These are phyloP conservation scores for Musa acuminata DNA, from an alignment of 176 grass and related monocot genomes.

Conservation along the genomic window DNA sequence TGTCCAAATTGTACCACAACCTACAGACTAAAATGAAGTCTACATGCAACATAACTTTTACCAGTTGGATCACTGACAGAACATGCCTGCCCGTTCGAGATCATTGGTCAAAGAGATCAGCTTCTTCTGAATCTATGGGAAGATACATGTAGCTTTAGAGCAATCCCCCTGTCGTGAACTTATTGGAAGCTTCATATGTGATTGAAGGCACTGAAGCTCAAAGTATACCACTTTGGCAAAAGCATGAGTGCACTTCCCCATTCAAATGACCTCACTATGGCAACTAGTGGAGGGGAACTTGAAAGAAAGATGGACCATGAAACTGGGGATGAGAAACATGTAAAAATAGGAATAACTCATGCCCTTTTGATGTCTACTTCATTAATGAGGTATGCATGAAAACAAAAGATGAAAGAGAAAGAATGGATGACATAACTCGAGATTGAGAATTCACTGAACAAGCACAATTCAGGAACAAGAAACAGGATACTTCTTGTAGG, in stretches of 20 bases:
- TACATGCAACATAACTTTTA: background rate
- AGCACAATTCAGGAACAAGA: background rate
- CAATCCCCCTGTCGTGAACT: background rate
- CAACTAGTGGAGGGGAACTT: background rate
- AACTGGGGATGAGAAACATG: background rate
- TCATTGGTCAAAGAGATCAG: background rate
- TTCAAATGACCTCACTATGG: background rate
- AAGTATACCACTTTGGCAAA: background rate
- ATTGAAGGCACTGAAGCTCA: background rate
- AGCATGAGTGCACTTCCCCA: background rate
- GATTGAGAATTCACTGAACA: background rate
- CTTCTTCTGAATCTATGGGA: background rate
- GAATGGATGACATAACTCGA: background rate
- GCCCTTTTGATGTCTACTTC: background rate
- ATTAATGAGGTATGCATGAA: background rate
- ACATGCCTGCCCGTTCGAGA: background rate
- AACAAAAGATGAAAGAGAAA: background rate
- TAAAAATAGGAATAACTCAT: background rate
- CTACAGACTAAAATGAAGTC: background rate
- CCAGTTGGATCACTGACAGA: background rate
- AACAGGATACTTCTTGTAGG: background rate
- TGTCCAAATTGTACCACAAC: no score
- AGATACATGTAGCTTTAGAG: background rate
- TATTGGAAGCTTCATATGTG: conserved; percentile 1
- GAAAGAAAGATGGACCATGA: no score